Percentiles rank a stretch among this genome's conserved stretches.
Evolutionary conservation across 1,139 yeast genomes (phyloP).

Genomic region (Kazachstania sp.): DNA sequence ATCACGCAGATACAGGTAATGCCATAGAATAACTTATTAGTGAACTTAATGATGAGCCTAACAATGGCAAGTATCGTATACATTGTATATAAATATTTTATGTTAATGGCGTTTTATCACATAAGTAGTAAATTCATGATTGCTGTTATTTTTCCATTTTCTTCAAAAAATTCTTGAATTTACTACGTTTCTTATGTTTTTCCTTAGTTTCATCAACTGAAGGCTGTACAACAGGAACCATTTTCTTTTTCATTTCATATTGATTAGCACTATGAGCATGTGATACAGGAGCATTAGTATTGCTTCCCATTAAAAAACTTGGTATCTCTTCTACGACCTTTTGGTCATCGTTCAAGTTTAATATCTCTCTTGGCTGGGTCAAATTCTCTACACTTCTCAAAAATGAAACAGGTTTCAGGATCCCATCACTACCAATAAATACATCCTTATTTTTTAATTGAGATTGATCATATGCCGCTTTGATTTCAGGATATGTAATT

Average conservation of each 20-base stretch:
- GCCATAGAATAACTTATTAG: too few species aligned
- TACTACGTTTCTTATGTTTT: slow-evolving; percentile 27
- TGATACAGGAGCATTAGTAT: slow-evolving; percentile 20
- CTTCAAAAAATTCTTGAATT: slow-evolving; percentile 20
- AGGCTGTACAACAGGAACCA: slow-evolving; percentile 9
- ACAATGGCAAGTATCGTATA: too few species aligned
- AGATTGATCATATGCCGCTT: slow-evolving; percentile 68
- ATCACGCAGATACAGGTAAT: too few species aligned
- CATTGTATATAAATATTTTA: not conserved
- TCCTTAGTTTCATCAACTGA: slow-evolving; percentile 6
- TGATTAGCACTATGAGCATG: slow-evolving; percentile 22
- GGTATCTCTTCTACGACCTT: slow-evolving; percentile 28
- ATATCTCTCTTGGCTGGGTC: slow-evolving; percentile 25
- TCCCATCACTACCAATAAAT: slow-evolving; percentile 73
- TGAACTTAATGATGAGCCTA: too few species aligned
- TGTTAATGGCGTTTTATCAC: not conserved
- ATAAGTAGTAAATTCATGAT: too few species aligned
- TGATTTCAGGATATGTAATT: slow-evolving; percentile 70
- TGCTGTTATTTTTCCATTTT: slow-evolving; percentile 4
- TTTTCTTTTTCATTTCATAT: slow-evolving; percentile 7
- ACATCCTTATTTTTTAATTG: slow-evolving; percentile 59
- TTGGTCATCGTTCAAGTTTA: slow-evolving; percentile 29
- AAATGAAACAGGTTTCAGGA: slow-evolving; percentile 54
- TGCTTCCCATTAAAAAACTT: slow-evolving; percentile 23
- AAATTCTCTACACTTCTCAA: slow-evolving; percentile 38